phyloP scores from a whole-genome alignment of 768 basidiomycete species.

The Suillus bovinus region DNA sequence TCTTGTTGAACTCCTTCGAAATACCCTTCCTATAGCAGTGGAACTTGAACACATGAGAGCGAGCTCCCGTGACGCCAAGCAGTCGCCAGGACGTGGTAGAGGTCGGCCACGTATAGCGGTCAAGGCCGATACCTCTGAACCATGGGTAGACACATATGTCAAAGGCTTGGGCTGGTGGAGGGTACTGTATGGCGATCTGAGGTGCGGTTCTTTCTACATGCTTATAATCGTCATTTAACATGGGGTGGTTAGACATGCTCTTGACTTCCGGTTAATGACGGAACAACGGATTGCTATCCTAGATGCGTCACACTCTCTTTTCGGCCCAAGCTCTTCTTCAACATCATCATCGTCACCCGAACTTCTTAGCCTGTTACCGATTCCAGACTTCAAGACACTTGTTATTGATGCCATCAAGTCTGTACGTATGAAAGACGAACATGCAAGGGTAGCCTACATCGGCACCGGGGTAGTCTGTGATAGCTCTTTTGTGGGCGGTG shows the following conservation, averaged over 20 bases:
- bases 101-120: conserved; percentile 20
- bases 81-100: conserved; percentile 9
- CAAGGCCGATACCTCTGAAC: conserved; percentile 20
- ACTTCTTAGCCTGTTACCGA: conserved; percentile 50
- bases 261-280: conserved; percentile 78
- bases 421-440: conserved; percentile 17
- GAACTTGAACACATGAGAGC: conserved; percentile 60
- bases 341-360: conserved; percentile 9
- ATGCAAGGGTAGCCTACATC: conserved; percentile 52
- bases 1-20: conserved; percentile 67
- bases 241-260: conserved; percentile 54
- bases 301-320: conserved; percentile 72
- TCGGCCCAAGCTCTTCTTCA: conserved; percentile 14
- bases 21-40: conserved; percentile 75
- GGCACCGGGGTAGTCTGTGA: conserved; percentile 68
- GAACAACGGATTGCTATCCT: conserved; percentile 65
- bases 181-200: conserved; percentile 65
- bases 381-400: conserved; percentile 57
- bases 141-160: conserved; percentile 62
- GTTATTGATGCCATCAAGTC: conserved; percentile 46
- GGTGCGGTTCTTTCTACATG: conserved; percentile 38
- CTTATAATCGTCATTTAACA: background rate
- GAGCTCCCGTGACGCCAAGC: conserved; percentile 30
- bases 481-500: conserved; percentile 42
- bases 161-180: conserved; percentile 86